These are phyloP conservation scores for Retiboletus flavoniger DNA, from an alignment of 1,284 basidiomycete species.

Conservation along the genomic window DNA sequence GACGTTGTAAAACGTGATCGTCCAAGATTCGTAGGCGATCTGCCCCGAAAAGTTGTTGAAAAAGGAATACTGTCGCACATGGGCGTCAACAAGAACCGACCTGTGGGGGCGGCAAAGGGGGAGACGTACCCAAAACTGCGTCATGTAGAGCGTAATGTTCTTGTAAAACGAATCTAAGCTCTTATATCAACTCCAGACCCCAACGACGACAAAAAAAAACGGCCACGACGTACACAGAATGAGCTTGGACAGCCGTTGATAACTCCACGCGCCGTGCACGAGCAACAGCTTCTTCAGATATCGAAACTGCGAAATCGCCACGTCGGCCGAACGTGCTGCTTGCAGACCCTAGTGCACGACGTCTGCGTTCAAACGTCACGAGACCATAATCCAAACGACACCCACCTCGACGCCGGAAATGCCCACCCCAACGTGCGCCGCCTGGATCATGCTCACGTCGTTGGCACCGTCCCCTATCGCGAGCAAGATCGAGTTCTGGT, in stretches of 20 bases:
- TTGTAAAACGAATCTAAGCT: slow-evolving; percentile 87
- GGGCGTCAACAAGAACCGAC: background rate
- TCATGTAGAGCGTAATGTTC: slow-evolving; percentile 97
- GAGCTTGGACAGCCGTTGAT: slow-evolving; percentile 91
- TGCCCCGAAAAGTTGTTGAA: slow-evolving; percentile 99
- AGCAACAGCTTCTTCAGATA: slow-evolving; percentile 93
- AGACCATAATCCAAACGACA: background rate
- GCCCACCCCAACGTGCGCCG: slow-evolving; percentile 96
- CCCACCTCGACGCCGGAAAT: slow-evolving; percentile 94
- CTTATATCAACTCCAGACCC: background rate
- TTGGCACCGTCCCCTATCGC: slow-evolving; percentile 98
- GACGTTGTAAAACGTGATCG: slow-evolving; percentile 91
- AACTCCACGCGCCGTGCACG: slow-evolving; percentile 98
- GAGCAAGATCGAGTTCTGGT: slow-evolving; percentile 86
- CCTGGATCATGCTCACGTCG: slow-evolving; percentile 96
- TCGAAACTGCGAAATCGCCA: slow-evolving; percentile 98
- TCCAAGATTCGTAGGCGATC: slow-evolving; percentile 98
- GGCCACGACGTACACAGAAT: slow-evolving; percentile 74
- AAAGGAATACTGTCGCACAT: slow-evolving; percentile 78
- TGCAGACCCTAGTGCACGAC: slow-evolving; percentile 72
- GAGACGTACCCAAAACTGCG: slow-evolving; percentile 86
- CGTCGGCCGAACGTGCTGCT: slow-evolving; percentile 94
- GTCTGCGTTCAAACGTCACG: background rate
- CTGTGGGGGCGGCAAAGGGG: background rate
- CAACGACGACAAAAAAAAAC: background rate